Evolutionary conservation across 495 filamentous ascomycete genomes (phyloP), one percentile per base, ranked within the genome.

Genomic region (Aspergillus panamensis): DNA sequence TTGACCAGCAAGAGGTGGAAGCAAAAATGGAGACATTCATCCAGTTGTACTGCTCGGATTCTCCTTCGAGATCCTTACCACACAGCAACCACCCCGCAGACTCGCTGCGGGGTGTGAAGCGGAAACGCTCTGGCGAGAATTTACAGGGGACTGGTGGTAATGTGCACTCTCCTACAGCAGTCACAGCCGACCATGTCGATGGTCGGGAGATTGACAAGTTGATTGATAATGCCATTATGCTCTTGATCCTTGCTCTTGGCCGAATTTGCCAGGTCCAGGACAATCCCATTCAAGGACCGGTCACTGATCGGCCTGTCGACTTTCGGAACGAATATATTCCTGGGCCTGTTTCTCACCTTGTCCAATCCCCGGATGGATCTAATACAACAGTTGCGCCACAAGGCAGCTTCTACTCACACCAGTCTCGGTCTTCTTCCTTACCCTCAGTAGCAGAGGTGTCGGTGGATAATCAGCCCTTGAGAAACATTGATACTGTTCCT

Each of bases 401-500:
- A 14, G 37, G 57, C 14, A 62, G 64, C 25, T 61, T 63, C 9
- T 71, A 74, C 48, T 58, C 57, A 47, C 50, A 44, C 21, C 59
- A 57, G 3, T 64, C 55, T 25, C 58, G 62, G 2, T 64, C 69
- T 8, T 69, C 69, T 16, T 44, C 65, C 19, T 68, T 65, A 14
- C 58, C 70, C 10, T 49, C 57, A 43, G 29, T 43, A n/a, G 47
- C 30, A 2, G 66, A 68, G 19, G 51, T 30, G 49, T 54, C 61
- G 10, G 56, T 40, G 19, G 62, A 71, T 10, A 51, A 61, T 4
- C 53, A 47, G 3, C 16, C 35, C 33, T 55, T 68, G 45, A 78
- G 83, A 52, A 96, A 98, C 66, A 69, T 92, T n/a, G 91, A 96
- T 66, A 80, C 87, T 7, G 88, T 97, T 58, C 93, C 94, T 1